Evolutionary conservation across 345 rosid species (phyloP).

Genomic region (Syzygium oleosum): DNA sequence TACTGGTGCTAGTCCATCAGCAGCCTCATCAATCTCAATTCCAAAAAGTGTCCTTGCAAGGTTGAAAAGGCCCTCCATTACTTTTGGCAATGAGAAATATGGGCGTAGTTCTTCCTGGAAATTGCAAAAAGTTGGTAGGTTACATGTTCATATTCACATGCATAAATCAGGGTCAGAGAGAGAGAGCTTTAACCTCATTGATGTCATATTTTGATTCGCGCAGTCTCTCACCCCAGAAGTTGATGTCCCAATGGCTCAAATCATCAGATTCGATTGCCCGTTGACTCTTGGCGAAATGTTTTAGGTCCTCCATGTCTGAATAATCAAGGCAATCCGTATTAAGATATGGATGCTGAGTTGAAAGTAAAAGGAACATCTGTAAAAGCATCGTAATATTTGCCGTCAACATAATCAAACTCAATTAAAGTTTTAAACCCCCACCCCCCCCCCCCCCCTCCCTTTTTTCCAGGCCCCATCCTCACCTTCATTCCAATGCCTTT

Average conservation of each 20-base stretch:
- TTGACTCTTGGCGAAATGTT: slow-evolving; percentile 58
- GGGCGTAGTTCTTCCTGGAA: slow-evolving; percentile 83
- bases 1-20: slow-evolving; percentile 96
- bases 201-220: slow-evolving; percentile 89
- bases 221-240: slow-evolving; percentile 93
- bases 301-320: slow-evolving; percentile 77
- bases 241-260: slow-evolving; percentile 75
- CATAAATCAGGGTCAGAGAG: not conserved
- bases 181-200: slow-evolving; percentile 53
- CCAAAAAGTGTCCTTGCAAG: slow-evolving; percentile 71
- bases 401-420: not conserved
- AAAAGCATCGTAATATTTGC: not conserved
- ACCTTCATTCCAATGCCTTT: not conserved
- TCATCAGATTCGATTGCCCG: slow-evolving; percentile 68
- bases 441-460: not conserved
- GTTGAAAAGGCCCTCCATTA: slow-evolving; percentile 74
- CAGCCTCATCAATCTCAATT: slow-evolving; percentile 61
- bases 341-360: not conserved
- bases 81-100: slow-evolving; percentile 84
- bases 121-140: not conserved
- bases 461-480: not conserved
- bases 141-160: not conserved
- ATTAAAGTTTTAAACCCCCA: not conserved
- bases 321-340: not conserved
- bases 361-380: not conserved